These are phyloP conservation scores for Aureobasidium namibiae DNA, from an alignment of 2,329 filamentous ascomycete genomes.

Conservation along the genomic window DNA sequence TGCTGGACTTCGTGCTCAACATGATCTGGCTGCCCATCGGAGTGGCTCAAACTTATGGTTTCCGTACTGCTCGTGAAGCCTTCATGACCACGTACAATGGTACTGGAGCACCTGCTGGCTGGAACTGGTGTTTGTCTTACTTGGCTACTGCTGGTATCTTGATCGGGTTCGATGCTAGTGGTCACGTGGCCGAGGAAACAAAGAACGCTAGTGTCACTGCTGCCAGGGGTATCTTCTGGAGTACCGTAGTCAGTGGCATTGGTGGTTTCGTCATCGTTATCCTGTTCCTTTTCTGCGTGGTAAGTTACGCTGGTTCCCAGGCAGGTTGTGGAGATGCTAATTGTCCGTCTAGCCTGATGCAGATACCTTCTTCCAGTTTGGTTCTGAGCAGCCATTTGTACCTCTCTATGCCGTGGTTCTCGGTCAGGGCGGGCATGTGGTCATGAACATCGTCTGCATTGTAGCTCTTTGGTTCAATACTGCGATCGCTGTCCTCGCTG, in stretches of 20 bases:
- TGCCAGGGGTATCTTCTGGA: constrained; percentile 53
- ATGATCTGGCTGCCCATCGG: constrained; percentile 54
- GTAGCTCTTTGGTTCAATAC: constrained; percentile 45
- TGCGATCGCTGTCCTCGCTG: constrained; percentile 50
- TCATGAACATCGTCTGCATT: constrained; percentile 52
- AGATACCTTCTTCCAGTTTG: constrained; percentile 44
- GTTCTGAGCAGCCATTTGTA: constrained; percentile 51
- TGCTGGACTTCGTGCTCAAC: constrained; percentile 52
- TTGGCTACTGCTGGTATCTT: constrained; percentile 52
- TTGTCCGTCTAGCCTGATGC: constrained; percentile 34
- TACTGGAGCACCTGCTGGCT: constrained; percentile 41
- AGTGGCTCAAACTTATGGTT: constrained; percentile 47
- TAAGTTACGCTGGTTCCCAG: background rate
- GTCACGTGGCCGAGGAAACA: constrained; percentile 54
- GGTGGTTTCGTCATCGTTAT: constrained; percentile 50
- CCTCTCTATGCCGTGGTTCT: constrained; percentile 50
- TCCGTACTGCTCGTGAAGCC: constrained; percentile 49
- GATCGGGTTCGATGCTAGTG: constrained; percentile 54
- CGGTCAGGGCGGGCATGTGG: constrained; percentile 47
- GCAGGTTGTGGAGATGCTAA: background rate
- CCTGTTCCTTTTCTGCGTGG: constrained; percentile 50
- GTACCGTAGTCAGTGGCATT: constrained; percentile 48
- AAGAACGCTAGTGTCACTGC: constrained; percentile 49
- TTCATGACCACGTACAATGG: constrained; percentile 54
- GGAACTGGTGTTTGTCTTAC: constrained; percentile 58